Evolutionary conservation across 441 rosid species (phyloP).

Genomic region (Pelargonium cotyledonis): DNA sequence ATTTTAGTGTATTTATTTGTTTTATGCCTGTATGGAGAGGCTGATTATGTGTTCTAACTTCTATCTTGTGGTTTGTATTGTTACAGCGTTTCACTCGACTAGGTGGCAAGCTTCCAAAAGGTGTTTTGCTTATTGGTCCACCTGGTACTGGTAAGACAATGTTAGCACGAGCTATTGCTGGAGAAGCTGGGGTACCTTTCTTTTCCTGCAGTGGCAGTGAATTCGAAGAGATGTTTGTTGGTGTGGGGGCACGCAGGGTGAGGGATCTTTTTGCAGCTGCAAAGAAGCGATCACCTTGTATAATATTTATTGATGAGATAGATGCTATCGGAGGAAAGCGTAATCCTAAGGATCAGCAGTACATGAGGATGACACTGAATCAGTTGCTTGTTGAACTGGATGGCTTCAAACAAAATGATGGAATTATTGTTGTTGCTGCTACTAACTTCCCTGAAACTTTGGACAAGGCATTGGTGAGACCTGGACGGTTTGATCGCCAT

Average conservation of each 20-base stretch:
- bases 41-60: slow-evolving; percentile 3
- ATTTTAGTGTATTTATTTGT: neutral
- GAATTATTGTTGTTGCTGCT: slow-evolving; percentile 92
- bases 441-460: slow-evolving; percentile 90
- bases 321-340: slow-evolving; percentile 97
- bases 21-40: slow-evolving; percentile 3
- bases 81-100: slow-evolving; percentile 87
- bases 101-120: slow-evolving; percentile 99
- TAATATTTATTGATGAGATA: slow-evolving; percentile 86
- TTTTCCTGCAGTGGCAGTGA: slow-evolving; percentile 99
- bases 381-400: slow-evolving; percentile 91
- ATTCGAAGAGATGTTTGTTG: slow-evolving; percentile 98
- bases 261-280: slow-evolving; percentile 95
- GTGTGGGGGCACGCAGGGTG: slow-evolving; percentile 93
- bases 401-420: slow-evolving; percentile 96
- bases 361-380: slow-evolving; percentile 94
- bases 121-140: slow-evolving; percentile 92
- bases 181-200: slow-evolving; percentile 98
- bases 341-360: slow-evolving; percentile 83
- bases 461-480: slow-evolving; percentile 92
- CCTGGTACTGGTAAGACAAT: slow-evolving; percentile 98
- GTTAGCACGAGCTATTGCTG: slow-evolving; percentile 98
- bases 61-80: slow-evolving; percentile 13
- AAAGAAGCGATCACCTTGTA: slow-evolving; percentile 87
- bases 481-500: slow-evolving; percentile 93